These are phyloP conservation scores for Cercis canadensis DNA, from an alignment of 306 rosid genomes.

Conservation along the genomic window DNA sequence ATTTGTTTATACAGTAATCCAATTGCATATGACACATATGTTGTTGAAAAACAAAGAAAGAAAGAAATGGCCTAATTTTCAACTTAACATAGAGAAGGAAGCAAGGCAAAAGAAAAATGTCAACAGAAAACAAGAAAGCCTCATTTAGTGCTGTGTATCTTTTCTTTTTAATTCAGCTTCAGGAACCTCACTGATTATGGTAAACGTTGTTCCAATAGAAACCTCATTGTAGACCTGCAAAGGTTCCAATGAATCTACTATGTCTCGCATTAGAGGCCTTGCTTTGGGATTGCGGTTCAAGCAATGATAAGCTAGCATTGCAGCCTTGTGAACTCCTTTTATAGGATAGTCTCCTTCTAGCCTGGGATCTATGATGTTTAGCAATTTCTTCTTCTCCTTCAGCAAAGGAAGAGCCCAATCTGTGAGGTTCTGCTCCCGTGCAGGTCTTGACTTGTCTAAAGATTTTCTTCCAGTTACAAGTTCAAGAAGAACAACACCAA, in stretches of 20 bases:
- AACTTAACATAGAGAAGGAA: conserved; percentile 34
- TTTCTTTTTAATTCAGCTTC: conserved; percentile 50
- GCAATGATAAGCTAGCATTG: conserved; percentile 92
- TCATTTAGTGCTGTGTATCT: conserved; percentile 39
- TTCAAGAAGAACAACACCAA: conserved; percentile 93
- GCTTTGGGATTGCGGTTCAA: conserved; percentile 95
- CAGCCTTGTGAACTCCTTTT: conserved; percentile 88
- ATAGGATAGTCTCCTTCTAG: conserved; percentile 79
- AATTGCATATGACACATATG: conserved; percentile 27
- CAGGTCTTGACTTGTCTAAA: conserved; percentile 78
- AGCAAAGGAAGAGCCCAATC: conserved; percentile 96
- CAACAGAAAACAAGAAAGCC: conserved; percentile 7
- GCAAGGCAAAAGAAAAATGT: conserved; percentile 37
- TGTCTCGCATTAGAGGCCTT: conserved; percentile 93
- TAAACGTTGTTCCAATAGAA: conserved; percentile 54
- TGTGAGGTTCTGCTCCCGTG: conserved; percentile 87
- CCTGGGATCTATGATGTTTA: conserved; percentile 79
- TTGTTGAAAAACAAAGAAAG: conserved; percentile 25
- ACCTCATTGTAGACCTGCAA: conserved; percentile 59
- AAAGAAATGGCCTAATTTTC: conserved; percentile 35
- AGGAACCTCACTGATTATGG: conserved; percentile 58
- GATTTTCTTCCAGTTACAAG: conserved; percentile 89
- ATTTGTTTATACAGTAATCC: conserved; percentile 28
- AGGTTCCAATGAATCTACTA: conserved; percentile 97
- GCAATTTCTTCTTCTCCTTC: conserved; percentile 86